Evolutionary conservation across 192 early-diverging fungal species (phyloP), one percentile per base, ranked within the genome.

Genomic region (Podila epicladia): DNA sequence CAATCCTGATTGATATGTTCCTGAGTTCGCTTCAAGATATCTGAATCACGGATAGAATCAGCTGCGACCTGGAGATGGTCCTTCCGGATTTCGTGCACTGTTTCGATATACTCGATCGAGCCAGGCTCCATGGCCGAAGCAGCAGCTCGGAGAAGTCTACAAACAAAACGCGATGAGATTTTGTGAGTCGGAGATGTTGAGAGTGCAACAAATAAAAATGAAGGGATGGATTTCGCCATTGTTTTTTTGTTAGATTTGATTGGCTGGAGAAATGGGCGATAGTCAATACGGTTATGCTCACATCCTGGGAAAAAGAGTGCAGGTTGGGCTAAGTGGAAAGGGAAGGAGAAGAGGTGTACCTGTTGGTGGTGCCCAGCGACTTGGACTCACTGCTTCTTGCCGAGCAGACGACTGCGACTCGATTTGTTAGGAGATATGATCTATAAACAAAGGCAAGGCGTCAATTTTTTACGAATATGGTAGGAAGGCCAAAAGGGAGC

Each of bases 351-450:
- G 7, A 41, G 41, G 17, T 45, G 41, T 80, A 90, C 91, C 91
- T 82, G 63, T 93, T 93, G 64, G 97, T 99, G 19, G 97, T 98
- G 37, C 97, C 97, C 55, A 93, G 91, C 28, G 93, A 73, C 84
- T 99, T 99, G 65, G 89, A 89, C 45, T 94, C 87, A 35, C 94
- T 93, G 85, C 94, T 95, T 83, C 96, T 91, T 41, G 97, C 97
- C 8, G 97, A 98, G 62, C 97, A 94, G 31, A 99, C 97, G 19
- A 98, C 93, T 31, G 94, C 87, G 28, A 94, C 88, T 61, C 92
- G 89, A 73, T 94, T 89, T 35, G 88, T 85, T 62, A 90, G 89
- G 17, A 95, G 82, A 73, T 91, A 85, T 41, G 88, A 74, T 45
- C 91, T 93, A 41, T 33, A 9, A 1, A 26, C 0, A 48, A 48